Evolutionary conservation across 805 yeast genomes (phyloP), one percentile per base, ranked within the genome.

Genomic region (Wickerhamiella siamensis): DNA sequence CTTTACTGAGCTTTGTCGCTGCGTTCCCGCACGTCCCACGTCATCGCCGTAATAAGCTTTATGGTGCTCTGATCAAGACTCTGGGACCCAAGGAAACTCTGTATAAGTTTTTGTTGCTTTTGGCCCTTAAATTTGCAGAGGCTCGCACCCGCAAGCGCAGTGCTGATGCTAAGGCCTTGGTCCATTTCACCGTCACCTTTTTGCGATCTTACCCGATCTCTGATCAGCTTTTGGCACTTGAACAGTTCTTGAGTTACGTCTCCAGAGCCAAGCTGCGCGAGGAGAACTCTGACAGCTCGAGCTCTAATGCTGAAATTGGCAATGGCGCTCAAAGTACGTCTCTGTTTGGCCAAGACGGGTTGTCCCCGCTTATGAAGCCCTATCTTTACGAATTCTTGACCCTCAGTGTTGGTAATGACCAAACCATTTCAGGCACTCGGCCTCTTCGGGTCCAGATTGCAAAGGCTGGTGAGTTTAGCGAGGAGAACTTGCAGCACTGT

Each of bases 21-120:
- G 97, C 98, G 1, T 83, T 91, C 62, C 77, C 79, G 42, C 97
- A 91, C 57, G 87, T 91, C 49, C 98, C 98, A 47, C 76, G 95
- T 57, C 98, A 91, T 59, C 81, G 98, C 62, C 74, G 98, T 53
- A 94, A 83, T 33, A 78, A 77, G 55, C 64, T 91, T 41, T 91
- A 83, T 53, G 71, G 82, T 2, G 78, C 93, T 1, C 68, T 91
- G n/a, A 75, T 86, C 14, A 69, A 69, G 50, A 81, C 95, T 2
- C 64, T 91, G 47, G 87, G 88, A 18, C 64, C 79, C 36, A 65
- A 69, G 6, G 62, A 67, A 38, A 74, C 94, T 2, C 67, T 87
- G 47, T 83, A 81, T 51, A 67, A 79, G 39, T 71, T 88, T 37
- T 58, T 88, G 47, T 78, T 83, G 52, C 67, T 91, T 51, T 71